Evolutionary conservation across 2,329 filamentous ascomycete genomes (phyloP).

Genomic region (Aspergillus costaricaensis): DNA sequence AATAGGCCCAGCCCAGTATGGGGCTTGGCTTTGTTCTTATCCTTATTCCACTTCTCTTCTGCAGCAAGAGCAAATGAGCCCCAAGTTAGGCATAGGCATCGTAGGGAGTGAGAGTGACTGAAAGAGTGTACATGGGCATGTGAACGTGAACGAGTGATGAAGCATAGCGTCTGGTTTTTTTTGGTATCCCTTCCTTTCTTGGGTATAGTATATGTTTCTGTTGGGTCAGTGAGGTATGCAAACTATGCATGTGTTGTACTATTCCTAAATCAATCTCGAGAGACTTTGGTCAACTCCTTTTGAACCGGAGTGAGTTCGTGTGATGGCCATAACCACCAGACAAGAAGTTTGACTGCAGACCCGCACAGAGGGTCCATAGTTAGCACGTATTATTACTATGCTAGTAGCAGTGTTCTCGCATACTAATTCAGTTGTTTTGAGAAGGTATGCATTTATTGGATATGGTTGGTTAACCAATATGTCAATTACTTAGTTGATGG

Average conservation of each 20-base stretch:
- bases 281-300: too few relatives aligned
- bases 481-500: too few relatives aligned
- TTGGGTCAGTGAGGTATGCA: not conserved
- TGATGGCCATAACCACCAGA: too few relatives aligned
- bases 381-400: too few relatives aligned
- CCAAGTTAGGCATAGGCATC: not conserved
- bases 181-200: not conserved
- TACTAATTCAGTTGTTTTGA: not conserved
- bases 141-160: slow-evolving; percentile 7
- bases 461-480: too few relatives aligned
- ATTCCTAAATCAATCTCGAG: not conserved
- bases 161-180: slow-evolving; percentile 6
- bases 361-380: too few relatives aligned
- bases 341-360: too few relatives aligned
- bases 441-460: too few relatives aligned
- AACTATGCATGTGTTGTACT: not conserved
- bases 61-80: not conserved
- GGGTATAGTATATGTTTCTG: not conserved
- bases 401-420: too few relatives aligned
- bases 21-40: too few relatives aligned
- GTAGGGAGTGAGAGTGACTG: not conserved
- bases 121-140: not conserved
- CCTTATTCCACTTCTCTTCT: too few relatives aligned
- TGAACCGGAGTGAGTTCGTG: too few relatives aligned
- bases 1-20: slow-evolving; percentile 11